Percentiles rank a stretch among this genome's conserved stretches.
Evolutionary conservation across 495 filamentous ascomycete genomes (phyloP).

Genomic region (Neurospora pannonica): DNA sequence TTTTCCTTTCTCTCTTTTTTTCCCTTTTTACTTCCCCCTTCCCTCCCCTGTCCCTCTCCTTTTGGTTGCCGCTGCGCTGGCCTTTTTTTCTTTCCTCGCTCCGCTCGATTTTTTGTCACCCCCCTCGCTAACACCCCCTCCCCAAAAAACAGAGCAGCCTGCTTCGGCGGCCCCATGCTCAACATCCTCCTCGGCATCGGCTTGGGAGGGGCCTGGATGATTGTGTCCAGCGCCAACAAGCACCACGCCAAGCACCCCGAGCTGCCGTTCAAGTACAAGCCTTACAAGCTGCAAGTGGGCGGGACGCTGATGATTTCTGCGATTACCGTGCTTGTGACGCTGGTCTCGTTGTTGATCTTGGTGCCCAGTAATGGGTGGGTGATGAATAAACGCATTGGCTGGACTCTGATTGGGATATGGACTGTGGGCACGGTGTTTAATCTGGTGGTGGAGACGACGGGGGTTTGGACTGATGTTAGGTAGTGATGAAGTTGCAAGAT

Average conservation of each 20-base stretch:
- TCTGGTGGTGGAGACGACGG: conserved; percentile 69
- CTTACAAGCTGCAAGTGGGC: conserved; percentile 74
- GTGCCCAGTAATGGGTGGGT: conserved; percentile 85
- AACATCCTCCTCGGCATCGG: conserved; percentile 96
- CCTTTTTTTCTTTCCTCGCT: too few species aligned
- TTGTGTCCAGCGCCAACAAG: conserved; percentile 48
- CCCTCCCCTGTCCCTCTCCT: background rate
- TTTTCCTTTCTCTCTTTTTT: background rate
- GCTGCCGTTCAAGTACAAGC: conserved; percentile 39
- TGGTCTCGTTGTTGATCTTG: conserved; percentile 65
- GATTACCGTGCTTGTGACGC: conserved; percentile 67
- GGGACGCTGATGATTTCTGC: conserved; percentile 76
- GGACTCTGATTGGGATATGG: conserved; percentile 77
- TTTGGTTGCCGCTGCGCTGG: too few species aligned
- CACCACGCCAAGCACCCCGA: conserved; percentile 50
- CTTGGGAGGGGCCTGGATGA: conserved; percentile 78
- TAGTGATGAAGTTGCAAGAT: too few species aligned
- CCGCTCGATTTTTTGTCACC: too few species aligned
- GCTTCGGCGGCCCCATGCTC: conserved; percentile 94
- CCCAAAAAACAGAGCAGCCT: conserved; percentile 66
- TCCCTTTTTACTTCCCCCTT: background rate
- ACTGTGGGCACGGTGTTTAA: conserved; percentile 73
- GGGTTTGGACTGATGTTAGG: conserved; percentile 34
- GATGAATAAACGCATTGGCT: conserved; percentile 80
- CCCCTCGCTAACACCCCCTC: too few species aligned